Evolutionary conservation across 2,329 filamentous ascomycete species (phyloP).

Genomic region (Stachybotrys elegans): DNA sequence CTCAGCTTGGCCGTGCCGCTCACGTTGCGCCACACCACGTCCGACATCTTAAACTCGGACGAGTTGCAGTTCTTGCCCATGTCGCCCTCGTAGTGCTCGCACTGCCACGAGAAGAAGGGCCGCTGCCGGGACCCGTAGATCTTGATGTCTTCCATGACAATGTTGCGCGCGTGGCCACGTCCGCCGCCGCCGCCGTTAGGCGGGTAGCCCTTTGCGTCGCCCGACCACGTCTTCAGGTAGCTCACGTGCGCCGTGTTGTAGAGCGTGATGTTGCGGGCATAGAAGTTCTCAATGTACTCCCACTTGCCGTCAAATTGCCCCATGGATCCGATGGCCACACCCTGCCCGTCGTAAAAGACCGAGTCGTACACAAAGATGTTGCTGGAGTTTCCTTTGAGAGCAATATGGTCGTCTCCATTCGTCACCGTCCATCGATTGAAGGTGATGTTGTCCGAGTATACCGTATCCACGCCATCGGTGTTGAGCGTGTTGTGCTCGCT

Average conservation of each 20-base stretch:
- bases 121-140: slow-evolving; percentile 19
- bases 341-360: slow-evolving; percentile 43
- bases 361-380: slow-evolving; percentile 46
- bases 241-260: slow-evolving; percentile 40
- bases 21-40: slow-evolving; percentile 21
- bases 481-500: slow-evolving; percentile 27
- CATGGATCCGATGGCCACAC: slow-evolving; percentile 53
- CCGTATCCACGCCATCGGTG: slow-evolving; percentile 44
- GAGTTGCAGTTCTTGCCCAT: slow-evolving; percentile 28
- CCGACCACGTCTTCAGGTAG: slow-evolving; percentile 58
- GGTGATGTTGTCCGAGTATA: slow-evolving; percentile 46
- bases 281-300: slow-evolving; percentile 46
- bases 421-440: slow-evolving; percentile 44
- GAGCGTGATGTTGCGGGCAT: slow-evolving; percentile 40
- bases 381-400: slow-evolving; percentile 50
- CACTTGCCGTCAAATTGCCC: slow-evolving; percentile 45
- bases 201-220: slow-evolving; percentile 41
- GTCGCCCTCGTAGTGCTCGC: slow-evolving; percentile 28
- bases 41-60: slow-evolving; percentile 22
- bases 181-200: slow-evolving; percentile 57
- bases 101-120: slow-evolving; percentile 29
- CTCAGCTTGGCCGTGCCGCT: slow-evolving; percentile 19
- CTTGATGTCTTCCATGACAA: slow-evolving; percentile 24
- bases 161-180: slow-evolving; percentile 32
- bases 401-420: slow-evolving; percentile 50